Evolutionary conservation across 805 yeast genomes (phyloP).

Genomic region (Ogataea zsoltii): DNA sequence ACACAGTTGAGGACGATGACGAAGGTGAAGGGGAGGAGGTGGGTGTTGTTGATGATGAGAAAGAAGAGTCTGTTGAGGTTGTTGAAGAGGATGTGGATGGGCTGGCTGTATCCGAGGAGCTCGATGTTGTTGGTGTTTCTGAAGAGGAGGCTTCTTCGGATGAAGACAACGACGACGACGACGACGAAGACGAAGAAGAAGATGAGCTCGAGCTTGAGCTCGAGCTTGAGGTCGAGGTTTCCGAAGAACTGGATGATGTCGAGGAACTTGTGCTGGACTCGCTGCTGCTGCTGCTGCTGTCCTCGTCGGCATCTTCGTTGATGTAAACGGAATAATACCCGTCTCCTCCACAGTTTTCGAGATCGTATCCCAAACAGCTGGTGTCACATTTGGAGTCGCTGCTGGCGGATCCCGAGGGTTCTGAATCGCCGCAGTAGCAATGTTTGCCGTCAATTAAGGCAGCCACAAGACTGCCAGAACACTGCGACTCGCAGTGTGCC

Average conservation of each 20-base stretch:
- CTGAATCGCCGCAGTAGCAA: conserved; percentile 67
- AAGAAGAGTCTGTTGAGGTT: conserved; percentile 14
- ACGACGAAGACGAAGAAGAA: conserved; percentile 11
- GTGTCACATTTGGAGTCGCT: conserved; percentile 41
- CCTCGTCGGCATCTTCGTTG: conserved; percentile 23
- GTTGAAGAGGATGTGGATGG: too few relatives aligned
- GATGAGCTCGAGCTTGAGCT: conserved; percentile 4
- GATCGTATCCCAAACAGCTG: conserved; percentile 61
- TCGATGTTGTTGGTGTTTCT: conserved; percentile 1
- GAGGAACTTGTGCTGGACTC: conserved; percentile 4
- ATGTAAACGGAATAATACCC: conserved; percentile 51
- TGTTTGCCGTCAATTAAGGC: conserved; percentile 52
- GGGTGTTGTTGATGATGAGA: conserved; percentile 18
- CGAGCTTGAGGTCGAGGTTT: conserved; percentile 6
- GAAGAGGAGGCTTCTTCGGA: too few relatives aligned
- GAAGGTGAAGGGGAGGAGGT: conserved; percentile 16
- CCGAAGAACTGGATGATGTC: conserved; percentile 18
- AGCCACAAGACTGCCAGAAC: conserved; percentile 48
- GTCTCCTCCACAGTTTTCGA: conserved; percentile 61
- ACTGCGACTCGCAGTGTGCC: conserved; percentile 55
- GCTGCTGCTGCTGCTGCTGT: not conserved
- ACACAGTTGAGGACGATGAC: conserved; percentile 20
- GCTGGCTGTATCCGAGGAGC: conserved; percentile 19
- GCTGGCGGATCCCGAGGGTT: conserved; percentile 33
- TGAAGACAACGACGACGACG: not conserved